Evolutionary conservation across 805 yeast genomes (phyloP).

Genomic region (Candida sonorensis): DNA sequence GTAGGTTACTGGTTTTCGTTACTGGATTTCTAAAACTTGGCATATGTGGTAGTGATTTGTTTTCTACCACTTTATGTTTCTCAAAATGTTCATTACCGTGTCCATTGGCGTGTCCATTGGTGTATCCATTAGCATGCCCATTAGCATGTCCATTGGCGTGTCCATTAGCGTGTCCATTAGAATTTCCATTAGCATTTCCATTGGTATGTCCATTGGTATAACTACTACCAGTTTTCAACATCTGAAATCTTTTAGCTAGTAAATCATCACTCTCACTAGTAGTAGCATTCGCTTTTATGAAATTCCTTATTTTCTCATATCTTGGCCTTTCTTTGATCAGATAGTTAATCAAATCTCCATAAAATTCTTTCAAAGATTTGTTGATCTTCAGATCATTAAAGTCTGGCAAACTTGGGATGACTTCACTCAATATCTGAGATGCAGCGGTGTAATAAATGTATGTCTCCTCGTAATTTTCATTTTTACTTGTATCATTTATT

Average conservation of each 20-base stretch:
- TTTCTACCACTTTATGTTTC: no score
- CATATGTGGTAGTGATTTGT: no score
- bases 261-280: background rate
- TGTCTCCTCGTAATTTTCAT: constrained; percentile 16
- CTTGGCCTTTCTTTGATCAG: constrained; percentile 10
- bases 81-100: no score
- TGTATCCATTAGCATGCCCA: no score
- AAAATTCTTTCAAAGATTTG: constrained; percentile 11
- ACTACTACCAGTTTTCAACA: constrained; percentile 15
- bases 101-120: no score
- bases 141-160: no score
- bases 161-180: no score
- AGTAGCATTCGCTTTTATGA: constrained; percentile 5
- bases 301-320: constrained; percentile 10
- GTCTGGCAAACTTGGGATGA: constrained; percentile 19
- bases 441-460: constrained; percentile 23
- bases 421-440: constrained; percentile 18
- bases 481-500: constrained; percentile 1
- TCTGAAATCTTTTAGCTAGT: constrained; percentile 15
- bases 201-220: no score
- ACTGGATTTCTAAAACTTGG: no score
- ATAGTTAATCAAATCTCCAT: constrained; percentile 13
- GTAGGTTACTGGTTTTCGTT: no score
- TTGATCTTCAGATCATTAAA: constrained; percentile 4
- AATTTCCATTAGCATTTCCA: no score